Conservation (phyloP, 257 asterid genomes). For the Plantago major region DNA sequence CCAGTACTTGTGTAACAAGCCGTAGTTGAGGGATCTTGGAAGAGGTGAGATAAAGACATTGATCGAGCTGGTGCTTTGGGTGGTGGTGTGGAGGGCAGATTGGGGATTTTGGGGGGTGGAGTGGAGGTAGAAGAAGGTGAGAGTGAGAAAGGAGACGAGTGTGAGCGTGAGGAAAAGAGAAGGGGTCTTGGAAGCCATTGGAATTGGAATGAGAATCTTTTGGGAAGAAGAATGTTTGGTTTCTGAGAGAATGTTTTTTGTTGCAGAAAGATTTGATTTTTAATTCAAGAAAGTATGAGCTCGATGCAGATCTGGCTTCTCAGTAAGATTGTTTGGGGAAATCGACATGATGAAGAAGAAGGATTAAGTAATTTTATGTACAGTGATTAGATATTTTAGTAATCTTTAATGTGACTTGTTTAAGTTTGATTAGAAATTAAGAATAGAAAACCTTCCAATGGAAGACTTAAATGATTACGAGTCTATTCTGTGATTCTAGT, state of each 20-base stretch:
- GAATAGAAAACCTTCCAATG: too few species aligned
- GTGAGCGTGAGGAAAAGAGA: constrained; percentile 53
- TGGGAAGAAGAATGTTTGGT: neutral
- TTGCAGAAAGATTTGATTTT: too few species aligned
- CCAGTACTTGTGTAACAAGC: constrained; percentile 75
- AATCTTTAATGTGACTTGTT: too few species aligned
- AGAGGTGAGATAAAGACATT: constrained; percentile 66
- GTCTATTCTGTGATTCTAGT: too few species aligned
- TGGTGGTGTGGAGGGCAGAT: constrained; percentile 23
- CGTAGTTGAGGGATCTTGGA: constrained; percentile 90
- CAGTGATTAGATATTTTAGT: too few species aligned
- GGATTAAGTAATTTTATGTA: too few species aligned
- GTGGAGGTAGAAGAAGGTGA: constrained; percentile 32
- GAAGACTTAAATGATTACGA: too few species aligned
- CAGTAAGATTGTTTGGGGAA: too few species aligned
- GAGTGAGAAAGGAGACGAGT: constrained; percentile 42
- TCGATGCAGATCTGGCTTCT: too few species aligned
- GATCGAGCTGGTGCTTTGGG: constrained; percentile 30
- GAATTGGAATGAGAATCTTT: neutral
- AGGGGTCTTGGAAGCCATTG: constrained; percentile 51
- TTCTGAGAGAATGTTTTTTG: neutral
- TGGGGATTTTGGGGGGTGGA: constrained; percentile 27
- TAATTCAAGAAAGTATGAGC: too few species aligned
- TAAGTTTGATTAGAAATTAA: too few species aligned
- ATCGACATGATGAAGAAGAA: too few species aligned